Evolutionary conservation across 129 eudicot genomes (phyloP), one percentile per base, ranked within the genome.

Genomic region (Smallanthus sonchifolius): DNA sequence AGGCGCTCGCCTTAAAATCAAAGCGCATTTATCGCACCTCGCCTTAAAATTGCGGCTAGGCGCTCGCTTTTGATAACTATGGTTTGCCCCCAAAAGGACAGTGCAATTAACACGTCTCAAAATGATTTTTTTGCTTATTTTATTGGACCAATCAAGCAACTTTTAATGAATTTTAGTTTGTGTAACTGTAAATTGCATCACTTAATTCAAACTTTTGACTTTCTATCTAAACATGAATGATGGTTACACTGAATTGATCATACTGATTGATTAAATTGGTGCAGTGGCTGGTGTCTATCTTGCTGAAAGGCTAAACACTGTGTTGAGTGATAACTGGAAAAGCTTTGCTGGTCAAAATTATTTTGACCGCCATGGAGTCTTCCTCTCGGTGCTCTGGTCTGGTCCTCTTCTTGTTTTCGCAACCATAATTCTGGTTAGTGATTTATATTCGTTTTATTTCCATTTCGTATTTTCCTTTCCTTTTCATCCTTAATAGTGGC

Each of bases 221-320:
- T 66, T 37, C 62, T 66, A 11, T 52, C 38, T 7, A 51, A 67
- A 24, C 2, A 16, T 67, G 48, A 30, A 30, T 43, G 28, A 67
- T 67, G 75, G 62, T 67, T 32, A 19, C 56, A 30, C 10, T 42
- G 68, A 36, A 66, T 40, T 40, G 57, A 52, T 75, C 67, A 51
- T 49, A 37, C 67, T 0, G 32, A 47, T 7, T 36, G 65, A 59
- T 69, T 63, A 40, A 38, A 42, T 48, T 76, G 75, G 24, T 83
- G 82, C 93, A 94, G 98, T 94, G 92, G 87, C 65, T 56, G 97
- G 98, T 77, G 97, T 94, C 28, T 94, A 90, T 83, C 80, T 88
- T 73, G 98, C 98, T 74, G 98, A 94, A 83, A 84, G 83, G 65
- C 87, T 94, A 6, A 94, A 94, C 38, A 75, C 44, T 5, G 54